Percentiles rank a stretch among this genome's conserved stretches.
phyloP scores from a whole-genome alignment of 2,329 filamentous ascomycete species.

The Orbilia brochopaga region DNA sequence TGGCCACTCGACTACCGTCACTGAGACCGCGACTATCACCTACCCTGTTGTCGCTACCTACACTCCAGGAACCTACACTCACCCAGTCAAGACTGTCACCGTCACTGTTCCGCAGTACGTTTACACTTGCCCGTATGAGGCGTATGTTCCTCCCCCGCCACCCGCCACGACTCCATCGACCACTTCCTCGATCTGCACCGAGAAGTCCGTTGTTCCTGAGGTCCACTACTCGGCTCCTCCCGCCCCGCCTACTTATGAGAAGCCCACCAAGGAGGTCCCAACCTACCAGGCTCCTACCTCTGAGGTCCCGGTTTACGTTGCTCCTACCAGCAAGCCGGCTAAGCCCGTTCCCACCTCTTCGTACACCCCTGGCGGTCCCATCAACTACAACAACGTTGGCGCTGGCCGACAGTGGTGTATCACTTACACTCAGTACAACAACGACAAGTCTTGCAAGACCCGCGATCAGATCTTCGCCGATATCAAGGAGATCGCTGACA shows the following conservation, averaged over 20 bases:
- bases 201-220: conserved; percentile 46
- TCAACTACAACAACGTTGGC: conserved; percentile 53
- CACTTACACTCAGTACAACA: conserved; percentile 78
- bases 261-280: conserved; percentile 48
- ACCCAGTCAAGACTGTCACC: conserved; percentile 70
- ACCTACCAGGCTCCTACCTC: conserved; percentile 18
- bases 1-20: conserved; percentile 69
- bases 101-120: conserved; percentile 72
- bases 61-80: conserved; percentile 74
- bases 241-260: conserved; percentile 9
- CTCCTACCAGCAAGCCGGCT: conserved; percentile 51
- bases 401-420: conserved; percentile 69
- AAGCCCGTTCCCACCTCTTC: conserved; percentile 50
- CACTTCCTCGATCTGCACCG: conserved; percentile 8
- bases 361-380: conserved; percentile 30
- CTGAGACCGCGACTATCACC: conserved; percentile 63
- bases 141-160: conserved; percentile 57
- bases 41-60: conserved; percentile 71
- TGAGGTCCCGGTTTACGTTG: conserved; percentile 53
- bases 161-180: conserved; percentile 55
- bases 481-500: conserved; percentile 67
- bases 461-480: conserved; percentile 66
- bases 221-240: conserved; percentile 30
- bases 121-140: conserved; percentile 73
- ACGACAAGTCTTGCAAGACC: conserved; percentile 68